phyloP scores from a whole-genome alignment of 2,329 filamentous ascomycete species.

The Elsinoe batatas region DNA sequence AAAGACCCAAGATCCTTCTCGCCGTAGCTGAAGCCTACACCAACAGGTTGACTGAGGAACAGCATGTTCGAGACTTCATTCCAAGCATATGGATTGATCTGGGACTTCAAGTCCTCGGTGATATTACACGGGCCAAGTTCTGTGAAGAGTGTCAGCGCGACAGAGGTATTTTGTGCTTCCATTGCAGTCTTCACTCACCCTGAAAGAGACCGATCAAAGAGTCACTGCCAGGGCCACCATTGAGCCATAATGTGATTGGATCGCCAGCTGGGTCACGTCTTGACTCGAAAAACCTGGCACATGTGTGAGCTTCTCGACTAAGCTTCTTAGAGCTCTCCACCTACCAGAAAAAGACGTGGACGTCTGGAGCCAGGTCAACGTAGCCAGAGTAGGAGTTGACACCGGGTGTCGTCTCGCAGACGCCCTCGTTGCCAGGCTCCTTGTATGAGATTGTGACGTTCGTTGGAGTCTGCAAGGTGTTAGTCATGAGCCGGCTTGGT shows the following conservation, averaged over 20 bases:
- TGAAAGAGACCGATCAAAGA: conserved; percentile 49
- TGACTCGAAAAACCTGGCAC: conserved; percentile 45
- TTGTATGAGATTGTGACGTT: conserved; percentile 42
- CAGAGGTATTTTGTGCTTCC: background rate
- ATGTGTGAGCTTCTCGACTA: conserved; percentile 23
- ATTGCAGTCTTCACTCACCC: conserved; percentile 17
- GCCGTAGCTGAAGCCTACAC: conserved; percentile 46
- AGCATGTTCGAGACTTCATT: conserved; percentile 51
- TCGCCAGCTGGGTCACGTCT: conserved; percentile 46
- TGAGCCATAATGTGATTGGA: conserved; percentile 51
- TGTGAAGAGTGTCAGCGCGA: conserved; percentile 9
- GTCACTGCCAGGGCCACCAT: conserved; percentile 48
- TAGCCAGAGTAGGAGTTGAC: conserved; percentile 42
- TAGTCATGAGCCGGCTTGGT: background rate
- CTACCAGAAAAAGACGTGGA: conserved; percentile 46
- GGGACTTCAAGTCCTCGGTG: conserved; percentile 25
- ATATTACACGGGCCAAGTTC: conserved; percentile 35
- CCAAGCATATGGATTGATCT: conserved; percentile 50
- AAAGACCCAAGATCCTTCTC: conserved; percentile 31
- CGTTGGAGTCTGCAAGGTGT: conserved; percentile 25
- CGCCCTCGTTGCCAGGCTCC: conserved; percentile 38
- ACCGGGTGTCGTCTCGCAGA: conserved; percentile 45
- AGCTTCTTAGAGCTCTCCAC: too few species aligned
- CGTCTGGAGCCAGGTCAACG: conserved; percentile 24
- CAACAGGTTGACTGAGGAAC: conserved; percentile 53